A percentile compares a stretch with the other conserved stretches of the same genome.
phyloP scores from a whole-genome alignment of 2,329 filamentous ascomycete species.

The Aspergillus vadensis region DNA sequence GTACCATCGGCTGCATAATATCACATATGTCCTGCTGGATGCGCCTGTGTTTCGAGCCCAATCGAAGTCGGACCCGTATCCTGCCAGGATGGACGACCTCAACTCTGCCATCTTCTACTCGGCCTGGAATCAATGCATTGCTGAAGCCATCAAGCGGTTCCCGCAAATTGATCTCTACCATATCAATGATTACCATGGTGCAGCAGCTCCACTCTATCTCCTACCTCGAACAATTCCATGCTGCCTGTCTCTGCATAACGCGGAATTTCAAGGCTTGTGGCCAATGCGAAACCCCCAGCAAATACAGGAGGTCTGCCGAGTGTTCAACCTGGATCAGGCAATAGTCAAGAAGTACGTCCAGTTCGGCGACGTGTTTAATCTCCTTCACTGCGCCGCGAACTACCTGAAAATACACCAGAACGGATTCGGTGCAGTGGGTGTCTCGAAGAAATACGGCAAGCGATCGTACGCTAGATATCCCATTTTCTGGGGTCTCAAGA shows the following conservation, averaged over 20 bases:
- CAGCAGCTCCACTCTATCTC: constrained; percentile 63
- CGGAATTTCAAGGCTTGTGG: constrained; percentile 69
- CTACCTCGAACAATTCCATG: constrained; percentile 62
- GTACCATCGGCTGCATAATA: constrained; percentile 63
- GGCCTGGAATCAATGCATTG: constrained; percentile 70
- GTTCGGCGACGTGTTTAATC: constrained; percentile 68
- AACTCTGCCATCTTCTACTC: constrained; percentile 68
- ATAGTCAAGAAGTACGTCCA: constrained; percentile 63
- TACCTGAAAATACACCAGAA: constrained; percentile 68
- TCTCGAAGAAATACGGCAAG: constrained; percentile 68
- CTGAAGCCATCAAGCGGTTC: constrained; percentile 64
- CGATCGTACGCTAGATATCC: constrained; percentile 66
- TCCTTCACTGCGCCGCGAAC: constrained; percentile 64
- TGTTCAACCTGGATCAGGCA: constrained; percentile 62
- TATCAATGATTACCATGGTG: constrained; percentile 66
- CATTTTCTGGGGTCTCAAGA: constrained; percentile 67
- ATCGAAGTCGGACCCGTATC: constrained; percentile 63
- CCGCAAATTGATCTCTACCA: constrained; percentile 62
- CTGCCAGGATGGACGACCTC: constrained; percentile 67
- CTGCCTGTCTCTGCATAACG: constrained; percentile 66
- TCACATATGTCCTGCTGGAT: constrained; percentile 68
- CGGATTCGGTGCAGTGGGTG: constrained; percentile 67
- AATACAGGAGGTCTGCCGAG: constrained; percentile 61
- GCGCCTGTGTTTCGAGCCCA: constrained; percentile 66
- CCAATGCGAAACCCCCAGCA: constrained; percentile 64